Evolutionary conservation across 768 basidiomycete species (phyloP).

Genomic region (Porphyrellus cyaneotinctus): DNA sequence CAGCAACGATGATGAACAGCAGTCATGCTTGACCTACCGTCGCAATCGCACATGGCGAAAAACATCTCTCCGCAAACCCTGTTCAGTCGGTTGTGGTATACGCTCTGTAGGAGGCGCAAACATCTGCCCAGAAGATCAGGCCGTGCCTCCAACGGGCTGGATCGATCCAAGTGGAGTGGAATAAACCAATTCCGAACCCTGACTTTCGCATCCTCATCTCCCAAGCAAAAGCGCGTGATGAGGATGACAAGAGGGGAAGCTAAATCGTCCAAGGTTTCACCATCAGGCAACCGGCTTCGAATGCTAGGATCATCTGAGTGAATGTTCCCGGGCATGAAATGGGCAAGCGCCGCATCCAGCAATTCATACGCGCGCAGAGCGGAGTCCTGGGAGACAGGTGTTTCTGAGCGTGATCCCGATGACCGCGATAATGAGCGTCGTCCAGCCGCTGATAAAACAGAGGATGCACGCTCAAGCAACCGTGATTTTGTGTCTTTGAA

Average conservation of each 20-base stretch:
- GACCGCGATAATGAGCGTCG: conserved; percentile 41
- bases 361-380: conserved; percentile 65
- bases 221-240: conserved; percentile 64
- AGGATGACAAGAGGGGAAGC: conserved; percentile 75
- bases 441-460: conserved; percentile 24
- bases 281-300: conserved; percentile 39
- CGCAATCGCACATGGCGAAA: conserved; percentile 75
- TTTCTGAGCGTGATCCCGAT: conserved; percentile 36
- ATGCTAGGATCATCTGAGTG: conserved; percentile 65
- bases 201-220: conserved; percentile 52
- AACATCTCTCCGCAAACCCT: conserved; percentile 83
- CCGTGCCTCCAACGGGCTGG: conserved; percentile 67
- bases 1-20: neutral
- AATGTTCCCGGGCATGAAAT: conserved; percentile 63
- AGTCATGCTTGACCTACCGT: conserved; percentile 41
- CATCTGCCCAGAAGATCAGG: conserved; percentile 73
- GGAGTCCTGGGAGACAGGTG: conserved; percentile 39
- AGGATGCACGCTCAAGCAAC: conserved; percentile 27
- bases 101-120: conserved; percentile 68
- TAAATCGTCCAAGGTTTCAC: conserved; percentile 68
- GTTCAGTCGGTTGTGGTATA: conserved; percentile 71
- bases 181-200: conserved; percentile 66
- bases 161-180: conserved; percentile 78
- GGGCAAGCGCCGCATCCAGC: conserved; percentile 51
- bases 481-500: conserved; percentile 24